These are phyloP conservation scores for Pseudogymnoascus verrucosus DNA, from an alignment of 2,329 filamentous ascomycete species.

Conservation along the genomic window DNA sequence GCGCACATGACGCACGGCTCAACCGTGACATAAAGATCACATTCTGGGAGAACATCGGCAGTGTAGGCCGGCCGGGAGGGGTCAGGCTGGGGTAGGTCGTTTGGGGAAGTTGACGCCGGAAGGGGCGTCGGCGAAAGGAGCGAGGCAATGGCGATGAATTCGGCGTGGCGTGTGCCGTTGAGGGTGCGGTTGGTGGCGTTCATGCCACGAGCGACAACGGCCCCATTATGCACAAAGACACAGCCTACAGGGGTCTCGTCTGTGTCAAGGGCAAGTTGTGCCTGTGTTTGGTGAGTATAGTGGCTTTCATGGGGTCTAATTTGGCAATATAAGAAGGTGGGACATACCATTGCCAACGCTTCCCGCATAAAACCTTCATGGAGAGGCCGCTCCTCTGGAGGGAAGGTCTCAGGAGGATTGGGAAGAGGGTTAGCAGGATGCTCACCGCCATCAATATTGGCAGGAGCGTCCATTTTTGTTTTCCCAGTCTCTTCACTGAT, in stretches of 20 bases:
- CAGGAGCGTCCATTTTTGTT: slow-evolving; percentile 8
- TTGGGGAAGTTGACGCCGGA: slow-evolving; percentile 34
- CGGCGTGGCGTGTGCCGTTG: slow-evolving; percentile 88
- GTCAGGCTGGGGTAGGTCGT: slow-evolving; percentile 21
- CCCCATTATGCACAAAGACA: slow-evolving; percentile 73
- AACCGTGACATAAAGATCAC: slow-evolving; percentile 88
- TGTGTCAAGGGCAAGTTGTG: slow-evolving; percentile 70
- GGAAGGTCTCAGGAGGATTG: not conserved
- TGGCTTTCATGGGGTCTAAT: slow-evolving; percentile 1
- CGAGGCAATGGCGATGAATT: slow-evolving; percentile 76
- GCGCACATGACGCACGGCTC: slow-evolving; percentile 99
- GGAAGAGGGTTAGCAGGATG: not conserved
- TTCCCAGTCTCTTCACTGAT: slow-evolving; percentile 2
- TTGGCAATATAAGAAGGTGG: not conserved
- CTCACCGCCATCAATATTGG: slow-evolving; percentile 8
- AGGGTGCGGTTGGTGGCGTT: slow-evolving; percentile 92
- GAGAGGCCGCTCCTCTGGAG: not conserved
- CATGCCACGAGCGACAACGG: slow-evolving; percentile 83
- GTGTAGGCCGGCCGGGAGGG: slow-evolving; percentile 41
- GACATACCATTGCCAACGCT: slow-evolving; percentile 71
- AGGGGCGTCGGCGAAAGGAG: slow-evolving; percentile 46
- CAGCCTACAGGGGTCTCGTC: slow-evolving; percentile 97
- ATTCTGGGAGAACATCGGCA: slow-evolving; percentile 59
- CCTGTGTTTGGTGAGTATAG: slow-evolving; percentile 41
- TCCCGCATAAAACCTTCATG: slow-evolving; percentile 62